Evolutionary conservation across 768 basidiomycete species (phyloP).

Genomic region (Lentinula edodes): DNA sequence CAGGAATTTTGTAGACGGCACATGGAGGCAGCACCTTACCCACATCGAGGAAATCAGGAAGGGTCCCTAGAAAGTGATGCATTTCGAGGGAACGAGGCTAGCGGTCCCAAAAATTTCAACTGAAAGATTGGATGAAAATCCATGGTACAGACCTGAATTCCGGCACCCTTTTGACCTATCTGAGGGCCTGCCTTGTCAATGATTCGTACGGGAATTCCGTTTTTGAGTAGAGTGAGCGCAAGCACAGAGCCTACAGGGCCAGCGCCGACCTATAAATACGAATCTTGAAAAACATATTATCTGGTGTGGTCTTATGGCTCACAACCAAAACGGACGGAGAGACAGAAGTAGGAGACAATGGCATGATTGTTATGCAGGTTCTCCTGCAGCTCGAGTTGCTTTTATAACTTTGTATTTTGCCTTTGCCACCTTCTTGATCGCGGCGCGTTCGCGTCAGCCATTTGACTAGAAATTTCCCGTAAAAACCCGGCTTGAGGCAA

Average conservation of each 20-base stretch:
- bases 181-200: constrained; percentile 5
- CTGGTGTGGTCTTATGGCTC: neutral
- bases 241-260: constrained; percentile 8
- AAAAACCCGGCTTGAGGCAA: no score
- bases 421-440: no score
- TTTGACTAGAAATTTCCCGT: neutral
- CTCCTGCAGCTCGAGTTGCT: no score
- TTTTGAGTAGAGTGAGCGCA: constrained; percentile 7
- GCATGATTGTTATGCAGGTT: no score
- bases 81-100: constrained; percentile 13
- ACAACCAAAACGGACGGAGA: constrained; percentile 5
- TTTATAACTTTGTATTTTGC: neutral
- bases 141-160: constrained; percentile 2
- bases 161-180: constrained; percentile 6
- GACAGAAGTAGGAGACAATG: neutral
- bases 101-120: neutral
- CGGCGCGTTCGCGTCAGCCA: neutral
- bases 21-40: neutral
- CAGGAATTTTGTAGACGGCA: neutral
- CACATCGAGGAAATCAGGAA: constrained; percentile 14
- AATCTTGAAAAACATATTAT: no score
- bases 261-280: constrained; percentile 9
- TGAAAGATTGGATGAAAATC: no score
- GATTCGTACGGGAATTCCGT: constrained; percentile 9
- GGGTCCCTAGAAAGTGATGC: constrained; percentile 21